phyloP scores from a whole-genome alignment of 140 eudicot genomes.

The Flaveria floridana region DNA sequence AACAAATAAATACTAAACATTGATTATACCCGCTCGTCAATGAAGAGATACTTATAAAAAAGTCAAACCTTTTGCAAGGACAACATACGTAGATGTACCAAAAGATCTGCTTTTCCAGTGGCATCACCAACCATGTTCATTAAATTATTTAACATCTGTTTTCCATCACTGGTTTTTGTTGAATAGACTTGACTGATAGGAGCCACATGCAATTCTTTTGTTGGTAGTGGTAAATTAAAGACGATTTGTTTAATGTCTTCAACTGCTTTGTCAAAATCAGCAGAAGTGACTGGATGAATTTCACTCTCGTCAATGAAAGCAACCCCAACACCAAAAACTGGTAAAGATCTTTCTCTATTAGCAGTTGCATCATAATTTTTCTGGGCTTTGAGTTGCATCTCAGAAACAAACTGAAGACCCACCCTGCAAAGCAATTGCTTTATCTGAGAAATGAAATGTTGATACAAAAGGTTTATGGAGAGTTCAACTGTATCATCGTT shows the following conservation, averaged over 20 bases:
- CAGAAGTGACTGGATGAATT: conserved; percentile 36
- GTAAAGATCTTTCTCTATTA: conserved; percentile 75
- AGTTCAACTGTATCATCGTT: neutral
- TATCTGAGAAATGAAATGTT: conserved; percentile 7
- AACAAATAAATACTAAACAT: conserved; percentile 12
- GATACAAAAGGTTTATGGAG: neutral
- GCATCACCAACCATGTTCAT: conserved; percentile 52
- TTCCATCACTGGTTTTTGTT: conserved; percentile 45
- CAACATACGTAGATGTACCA: conserved; percentile 73
- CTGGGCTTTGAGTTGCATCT: conserved; percentile 87
- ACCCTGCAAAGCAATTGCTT: conserved; percentile 52
- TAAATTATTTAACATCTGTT: conserved; percentile 49
- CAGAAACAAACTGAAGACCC: conserved; percentile 91
- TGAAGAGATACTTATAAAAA: neutral
- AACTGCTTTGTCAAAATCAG: conserved; percentile 42
- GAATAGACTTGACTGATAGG: conserved; percentile 62
- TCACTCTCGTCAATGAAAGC: conserved; percentile 80
- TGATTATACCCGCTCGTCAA: neutral
- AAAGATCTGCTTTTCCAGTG: conserved; percentile 90
- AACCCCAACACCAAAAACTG: conserved; percentile 95
- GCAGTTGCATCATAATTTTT: conserved; percentile 94
- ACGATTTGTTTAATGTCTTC: conserved; percentile 59
- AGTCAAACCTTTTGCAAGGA: conserved; percentile 75
- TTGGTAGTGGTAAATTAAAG: conserved; percentile 57
- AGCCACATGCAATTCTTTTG: conserved; percentile 50